Base-by-base conservation (phyloP, 805 yeast species). In the Lipomyces spencermartinsiae region DNA sequence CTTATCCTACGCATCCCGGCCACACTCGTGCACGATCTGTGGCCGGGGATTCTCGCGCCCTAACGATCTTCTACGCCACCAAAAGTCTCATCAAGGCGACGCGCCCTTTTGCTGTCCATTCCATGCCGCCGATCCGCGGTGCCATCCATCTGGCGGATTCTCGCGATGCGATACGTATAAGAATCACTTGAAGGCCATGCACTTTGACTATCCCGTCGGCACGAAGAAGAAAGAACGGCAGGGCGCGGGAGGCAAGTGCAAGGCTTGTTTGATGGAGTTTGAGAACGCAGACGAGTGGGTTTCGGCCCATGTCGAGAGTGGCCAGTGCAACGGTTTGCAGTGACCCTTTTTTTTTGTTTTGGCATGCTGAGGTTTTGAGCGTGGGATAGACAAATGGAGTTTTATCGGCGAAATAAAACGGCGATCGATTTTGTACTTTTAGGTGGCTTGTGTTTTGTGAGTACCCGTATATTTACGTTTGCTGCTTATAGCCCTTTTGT, bases 161-260 rank as follows among this genome's bases (percentile, higher is more conserved):
- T 87, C 93, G 12, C 83, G 98, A 61, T 90, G 97, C 77, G 98
- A 93, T 76, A 93, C 98, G 4, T 93, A 87, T 80, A 93, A 93
- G 76, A 93, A 93, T 79, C 98, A 93, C 79, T 82, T 93, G 69
- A 91, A 91, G 77, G 96, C 97, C 1, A 84, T 93, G 69, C 98
- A 93, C 76, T 93, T 93, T 77, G 89, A 86, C 71, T 93, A 93
- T 78, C 97, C 97, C 4, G 84, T 85, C 53, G 97, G 97, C 6
- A 92, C 97, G 2, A 86, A 88, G 76, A 92, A 92, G 78, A 87
- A 86, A 69, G 90, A 91, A 74, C 84, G 98, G 70, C 78, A 79
- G 25, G 84, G 85, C 62, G 91, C 88, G 55, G 78, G 83, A 25
- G 98, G 98, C 7, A 82, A 81, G 65, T 93, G 98, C 79, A 87